Evolutionary conservation across 208 protist genomes (phyloP).

Genomic region (Angomonas ambiguus): DNA sequence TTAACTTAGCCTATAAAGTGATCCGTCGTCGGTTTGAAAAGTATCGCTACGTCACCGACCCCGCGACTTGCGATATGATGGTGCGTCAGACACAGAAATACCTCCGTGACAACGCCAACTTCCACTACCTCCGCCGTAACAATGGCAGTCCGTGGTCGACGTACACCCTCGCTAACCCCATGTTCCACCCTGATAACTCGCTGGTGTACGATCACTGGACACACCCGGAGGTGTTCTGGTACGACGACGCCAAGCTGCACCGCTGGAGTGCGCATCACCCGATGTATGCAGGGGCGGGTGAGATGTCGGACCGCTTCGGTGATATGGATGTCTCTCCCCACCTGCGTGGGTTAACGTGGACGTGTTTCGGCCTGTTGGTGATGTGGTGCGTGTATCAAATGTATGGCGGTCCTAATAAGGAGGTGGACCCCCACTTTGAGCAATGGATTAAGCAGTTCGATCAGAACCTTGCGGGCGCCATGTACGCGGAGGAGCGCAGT

Average conservation of each 20-base stretch:
- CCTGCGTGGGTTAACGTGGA: constrained; percentile 38
- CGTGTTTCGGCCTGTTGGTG: constrained; percentile 28
- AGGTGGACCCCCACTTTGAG: constrained; percentile 60
- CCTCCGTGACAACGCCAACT: constrained; percentile 80
- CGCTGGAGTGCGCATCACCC: constrained; percentile 82
- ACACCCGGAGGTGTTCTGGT: constrained; percentile 88
- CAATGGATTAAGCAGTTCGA: constrained; percentile 66
- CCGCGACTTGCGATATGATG: constrained; percentile 90
- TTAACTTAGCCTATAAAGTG: constrained; percentile 89
- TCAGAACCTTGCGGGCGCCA: constrained; percentile 51
- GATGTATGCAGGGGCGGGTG: constrained; percentile 69
- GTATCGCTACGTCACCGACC: constrained; percentile 88
- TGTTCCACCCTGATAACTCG: constrained; percentile 87
- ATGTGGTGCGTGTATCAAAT: constrained; percentile 49
- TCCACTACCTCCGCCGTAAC: constrained; percentile 81
- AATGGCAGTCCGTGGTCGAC: constrained; percentile 78
- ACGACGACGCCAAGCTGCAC: constrained; percentile 89
- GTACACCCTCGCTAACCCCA: constrained; percentile 78
- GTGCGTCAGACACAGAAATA: constrained; percentile 91
- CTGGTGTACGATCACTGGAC: constrained; percentile 92
- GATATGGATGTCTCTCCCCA: constrained; percentile 82
- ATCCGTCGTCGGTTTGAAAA: constrained; percentile 82
- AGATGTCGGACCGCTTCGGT: constrained; percentile 78
- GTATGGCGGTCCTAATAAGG: constrained; percentile 28
- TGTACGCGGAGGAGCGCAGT: constrained; percentile 83